Percentiles rank a stretch among this genome's conserved stretches.
These are phyloP conservation scores for Erysimum cheiri DNA, from an alignment of 441 rosid genomes.

Conservation along the genomic window DNA sequence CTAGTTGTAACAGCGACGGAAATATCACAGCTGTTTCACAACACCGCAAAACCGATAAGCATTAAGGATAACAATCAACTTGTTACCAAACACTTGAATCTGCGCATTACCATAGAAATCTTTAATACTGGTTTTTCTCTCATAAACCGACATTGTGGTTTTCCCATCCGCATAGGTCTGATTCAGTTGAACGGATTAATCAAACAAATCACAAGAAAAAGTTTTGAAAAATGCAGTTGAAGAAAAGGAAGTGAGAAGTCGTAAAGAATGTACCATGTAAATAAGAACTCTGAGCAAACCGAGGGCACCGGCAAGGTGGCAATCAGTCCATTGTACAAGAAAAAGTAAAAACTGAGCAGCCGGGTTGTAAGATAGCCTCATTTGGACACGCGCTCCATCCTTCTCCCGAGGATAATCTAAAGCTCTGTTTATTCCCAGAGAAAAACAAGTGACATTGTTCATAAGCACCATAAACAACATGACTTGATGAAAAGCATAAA, in stretches of 20 bases:
- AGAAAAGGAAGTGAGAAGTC: not conserved
- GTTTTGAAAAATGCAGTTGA: not conserved
- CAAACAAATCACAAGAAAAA: constrained; percentile 33
- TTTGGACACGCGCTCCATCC: constrained; percentile 72
- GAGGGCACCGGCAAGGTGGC: constrained; percentile 71
- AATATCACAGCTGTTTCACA: constrained; percentile 71
- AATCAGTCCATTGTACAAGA: constrained; percentile 79
- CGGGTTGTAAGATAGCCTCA: constrained; percentile 71
- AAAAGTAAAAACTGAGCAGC: constrained; percentile 72
- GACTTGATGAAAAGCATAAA: not conserved
- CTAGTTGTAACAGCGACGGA: constrained; percentile 87
- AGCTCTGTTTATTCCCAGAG: constrained; percentile 53
- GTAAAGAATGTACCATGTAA: constrained; percentile 52
- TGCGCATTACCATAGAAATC: constrained; percentile 75
- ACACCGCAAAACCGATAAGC: constrained; percentile 26
- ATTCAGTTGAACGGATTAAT: constrained; percentile 40
- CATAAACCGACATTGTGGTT: constrained; percentile 85
- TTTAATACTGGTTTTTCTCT: constrained; percentile 77
- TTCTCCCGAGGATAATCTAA: constrained; percentile 68
- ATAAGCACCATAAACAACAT: not conserved
- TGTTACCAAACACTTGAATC: constrained; percentile 22
- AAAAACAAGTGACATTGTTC: constrained; percentile 8
- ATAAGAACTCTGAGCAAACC: constrained; percentile 67
- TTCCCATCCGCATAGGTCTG: constrained; percentile 91
- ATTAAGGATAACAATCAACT: constrained; percentile 6